Percentiles rank a stretch among this genome's conserved stretches.
These are phyloP conservation scores for Aquilaria agallochum DNA, from an alignment of 441 rosid species.

Conservation along the genomic window DNA sequence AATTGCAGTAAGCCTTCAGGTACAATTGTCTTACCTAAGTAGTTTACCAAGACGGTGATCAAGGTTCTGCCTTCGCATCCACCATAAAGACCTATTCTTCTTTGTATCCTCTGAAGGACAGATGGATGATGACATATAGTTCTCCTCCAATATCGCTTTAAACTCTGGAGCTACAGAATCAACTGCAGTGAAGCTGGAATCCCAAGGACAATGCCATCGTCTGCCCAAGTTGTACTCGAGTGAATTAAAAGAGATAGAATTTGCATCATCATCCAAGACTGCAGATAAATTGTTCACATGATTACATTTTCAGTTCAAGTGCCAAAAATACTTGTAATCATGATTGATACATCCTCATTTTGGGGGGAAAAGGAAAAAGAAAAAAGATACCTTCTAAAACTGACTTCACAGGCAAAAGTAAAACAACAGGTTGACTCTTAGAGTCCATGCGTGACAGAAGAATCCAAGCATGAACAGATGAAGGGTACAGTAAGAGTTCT, in stretches of 20 bases:
- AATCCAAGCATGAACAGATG: slow-evolving; percentile 61
- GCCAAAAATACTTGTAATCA: no score
- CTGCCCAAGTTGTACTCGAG: slow-evolving; percentile 29
- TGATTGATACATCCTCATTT: no score
- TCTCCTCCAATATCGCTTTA: slow-evolving; percentile 76
- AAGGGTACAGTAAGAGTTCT: slow-evolving; percentile 50
- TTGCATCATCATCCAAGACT: slow-evolving; percentile 31
- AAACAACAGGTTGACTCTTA: slow-evolving; percentile 59
- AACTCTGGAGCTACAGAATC: slow-evolving; percentile 85
- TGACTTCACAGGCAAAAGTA: slow-evolving; percentile 74
- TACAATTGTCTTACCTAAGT: slow-evolving; percentile 43
- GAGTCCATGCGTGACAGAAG: slow-evolving; percentile 68
- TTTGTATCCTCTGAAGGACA: slow-evolving; percentile 57
- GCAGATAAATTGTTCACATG: background rate
- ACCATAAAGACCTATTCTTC: slow-evolving; percentile 58
- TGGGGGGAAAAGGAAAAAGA: no score
- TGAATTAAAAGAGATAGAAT: slow-evolving; percentile 24
- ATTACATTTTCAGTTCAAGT: no score
- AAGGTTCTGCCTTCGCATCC: slow-evolving; percentile 77
- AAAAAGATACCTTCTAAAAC: slow-evolving; percentile 61
- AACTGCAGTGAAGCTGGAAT: slow-evolving; percentile 36
- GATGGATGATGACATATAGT: slow-evolving; percentile 47
- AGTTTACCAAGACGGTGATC: slow-evolving; percentile 68
- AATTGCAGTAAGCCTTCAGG: no score
- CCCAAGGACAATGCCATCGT: slow-evolving; percentile 93